Percentiles rank a stretch among this genome's conserved stretches.
These are phyloP conservation scores for Rasamsonia emersonii DNA, from an alignment of 2,329 filamentous ascomycete genomes.

Conservation along the genomic window DNA sequence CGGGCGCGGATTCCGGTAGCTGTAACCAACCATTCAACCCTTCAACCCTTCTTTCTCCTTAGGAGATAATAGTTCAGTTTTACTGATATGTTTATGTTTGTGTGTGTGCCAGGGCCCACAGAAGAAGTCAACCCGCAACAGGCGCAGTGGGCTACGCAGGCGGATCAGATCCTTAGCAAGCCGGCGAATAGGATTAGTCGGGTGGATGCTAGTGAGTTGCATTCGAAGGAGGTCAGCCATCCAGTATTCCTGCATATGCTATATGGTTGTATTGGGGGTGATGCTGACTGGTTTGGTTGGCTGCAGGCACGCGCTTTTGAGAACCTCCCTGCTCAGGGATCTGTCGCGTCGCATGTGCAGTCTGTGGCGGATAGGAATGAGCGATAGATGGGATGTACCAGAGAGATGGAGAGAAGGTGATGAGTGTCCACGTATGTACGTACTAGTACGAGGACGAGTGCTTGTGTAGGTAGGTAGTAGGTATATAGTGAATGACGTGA, in stretches of 20 bases:
- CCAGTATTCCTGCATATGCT: constrained; percentile 6
- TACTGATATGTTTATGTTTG: no score
- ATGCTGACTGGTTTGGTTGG: background rate
- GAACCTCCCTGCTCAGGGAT: constrained; percentile 10
- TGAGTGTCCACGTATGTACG: no score
- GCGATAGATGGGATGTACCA: no score
- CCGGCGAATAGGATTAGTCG: constrained; percentile 7
- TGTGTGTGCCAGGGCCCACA: no score
- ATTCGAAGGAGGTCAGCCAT: constrained; percentile 10
- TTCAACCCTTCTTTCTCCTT: no score
- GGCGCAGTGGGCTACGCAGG: constrained; percentile 7
- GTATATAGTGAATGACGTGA: no score
- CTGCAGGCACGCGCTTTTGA: constrained; percentile 10
- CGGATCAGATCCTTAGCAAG: constrained; percentile 10
- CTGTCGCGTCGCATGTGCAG: constrained; percentile 12
- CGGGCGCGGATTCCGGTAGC: constrained; percentile 2
- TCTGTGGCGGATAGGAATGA: constrained; percentile 12
- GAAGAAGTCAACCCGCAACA: constrained; percentile 6
- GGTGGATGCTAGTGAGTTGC: constrained; percentile 8
- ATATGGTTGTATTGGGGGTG: constrained; percentile 10
- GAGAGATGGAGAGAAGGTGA: no score
- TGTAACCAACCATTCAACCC: background rate
- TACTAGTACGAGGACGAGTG: no score
- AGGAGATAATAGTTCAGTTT: no score
- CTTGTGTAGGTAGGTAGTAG: no score